A percentile compares a stretch with the other conserved stretches of the same genome.
Conservation (phyloP, 495 filamentous ascomycete species). For the Filosporella fistucella region DNA sequence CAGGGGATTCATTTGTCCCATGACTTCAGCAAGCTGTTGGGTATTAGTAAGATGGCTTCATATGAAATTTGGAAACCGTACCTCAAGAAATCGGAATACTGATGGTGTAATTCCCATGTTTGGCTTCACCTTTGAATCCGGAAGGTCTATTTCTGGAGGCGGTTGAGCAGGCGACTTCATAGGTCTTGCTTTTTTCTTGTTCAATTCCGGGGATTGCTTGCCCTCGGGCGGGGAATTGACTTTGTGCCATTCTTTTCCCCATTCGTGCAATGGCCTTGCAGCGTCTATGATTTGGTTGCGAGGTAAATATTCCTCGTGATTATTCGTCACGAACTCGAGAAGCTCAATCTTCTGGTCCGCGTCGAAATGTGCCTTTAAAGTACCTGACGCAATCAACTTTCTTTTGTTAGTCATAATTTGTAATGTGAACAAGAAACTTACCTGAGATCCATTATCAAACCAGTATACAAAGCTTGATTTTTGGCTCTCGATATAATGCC, state of each 20-base stretch:
- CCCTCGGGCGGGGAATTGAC: conserved; percentile 46
- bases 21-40: conserved; percentile 63
- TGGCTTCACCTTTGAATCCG: conserved; percentile 56
- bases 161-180: conserved; percentile 42
- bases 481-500: conserved; percentile 57
- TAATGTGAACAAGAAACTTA: conserved; percentile 32
- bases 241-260: conserved; percentile 50
- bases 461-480: conserved; percentile 67
- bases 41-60: neutral
- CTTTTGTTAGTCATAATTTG: conserved; percentile 6
- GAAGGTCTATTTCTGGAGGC: conserved; percentile 55
- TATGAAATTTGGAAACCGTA: conserved; percentile 23
- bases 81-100: conserved; percentile 68
- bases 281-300: conserved; percentile 49
- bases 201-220: conserved; percentile 68
- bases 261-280: conserved; percentile 45
- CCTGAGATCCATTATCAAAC: conserved; percentile 67
- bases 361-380: conserved; percentile 62
- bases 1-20: conserved; percentile 67
- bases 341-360: conserved; percentile 65
- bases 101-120: conserved; percentile 53
- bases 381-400: conserved; percentile 61
- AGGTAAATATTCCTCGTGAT: conserved; percentile 66
- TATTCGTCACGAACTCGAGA: conserved; percentile 60
- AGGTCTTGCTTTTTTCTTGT: conserved; percentile 56